A percentile compares a stretch with the other conserved stretches of the same genome.
These are phyloP conservation scores for Erucastrum elatum DNA, from an alignment of 345 rosid genomes.

Conservation along the genomic window DNA sequence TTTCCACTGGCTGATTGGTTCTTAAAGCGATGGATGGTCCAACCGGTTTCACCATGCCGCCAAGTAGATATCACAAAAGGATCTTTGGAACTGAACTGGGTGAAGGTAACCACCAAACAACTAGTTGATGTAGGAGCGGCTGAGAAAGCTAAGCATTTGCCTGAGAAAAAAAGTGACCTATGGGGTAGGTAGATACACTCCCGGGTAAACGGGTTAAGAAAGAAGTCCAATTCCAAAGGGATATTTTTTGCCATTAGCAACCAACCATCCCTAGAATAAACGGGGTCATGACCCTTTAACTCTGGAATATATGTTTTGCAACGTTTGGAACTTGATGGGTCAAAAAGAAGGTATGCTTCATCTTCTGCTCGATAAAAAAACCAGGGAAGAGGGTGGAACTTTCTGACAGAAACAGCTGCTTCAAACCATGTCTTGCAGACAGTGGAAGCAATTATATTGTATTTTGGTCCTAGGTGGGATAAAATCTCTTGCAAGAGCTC, in stretches of 20 bases:
- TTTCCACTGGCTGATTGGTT: not conserved
- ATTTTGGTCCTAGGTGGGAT: conserved; percentile 2
- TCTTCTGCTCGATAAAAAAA: not conserved
- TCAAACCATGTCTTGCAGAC: conserved; percentile 11
- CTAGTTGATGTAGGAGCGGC: not conserved
- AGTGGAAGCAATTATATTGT: not conserved
- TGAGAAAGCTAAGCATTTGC: not conserved
- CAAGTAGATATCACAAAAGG: conserved; percentile 1
- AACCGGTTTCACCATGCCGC: not conserved
- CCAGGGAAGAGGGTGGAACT: not conserved
- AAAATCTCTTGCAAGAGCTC: not conserved
- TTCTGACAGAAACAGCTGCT: not conserved
- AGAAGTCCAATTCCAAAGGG: not conserved
- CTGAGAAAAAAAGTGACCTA: not conserved
- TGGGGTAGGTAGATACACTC: not conserved
- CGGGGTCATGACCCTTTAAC: not conserved
- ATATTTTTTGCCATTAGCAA: not conserved
- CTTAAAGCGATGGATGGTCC: not conserved
- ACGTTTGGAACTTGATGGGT: not conserved
- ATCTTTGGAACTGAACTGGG: not conserved
- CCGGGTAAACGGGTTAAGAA: not conserved
- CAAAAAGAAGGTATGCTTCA: not conserved
- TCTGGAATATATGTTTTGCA: not conserved
- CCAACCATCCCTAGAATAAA: conserved; percentile 8
- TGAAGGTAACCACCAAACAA: not conserved